phyloP scores from a whole-genome alignment of 805 yeast genomes.

The Schizosaccharomyces cryophilus region DNA sequence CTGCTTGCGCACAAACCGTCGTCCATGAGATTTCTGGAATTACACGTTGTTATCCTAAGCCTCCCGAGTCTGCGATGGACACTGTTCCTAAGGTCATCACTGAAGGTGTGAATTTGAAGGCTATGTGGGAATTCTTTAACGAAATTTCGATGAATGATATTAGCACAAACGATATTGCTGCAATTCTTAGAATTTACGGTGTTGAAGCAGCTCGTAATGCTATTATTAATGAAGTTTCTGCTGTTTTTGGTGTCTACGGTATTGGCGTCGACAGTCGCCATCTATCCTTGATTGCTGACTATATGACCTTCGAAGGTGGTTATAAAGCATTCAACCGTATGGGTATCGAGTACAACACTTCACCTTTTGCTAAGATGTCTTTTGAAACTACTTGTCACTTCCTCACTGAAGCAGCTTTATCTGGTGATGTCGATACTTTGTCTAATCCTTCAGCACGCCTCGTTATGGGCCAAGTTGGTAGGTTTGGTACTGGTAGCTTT shows the following conservation, averaged over 20 bases:
- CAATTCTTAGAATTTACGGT: constrained; percentile 78
- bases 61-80: constrained; percentile 13
- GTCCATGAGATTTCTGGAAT: constrained; percentile 78
- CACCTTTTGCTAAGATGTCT: constrained; percentile 95
- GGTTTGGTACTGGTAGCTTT: constrained; percentile 90
- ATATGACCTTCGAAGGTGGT: constrained; percentile 97
- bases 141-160: constrained; percentile 76
- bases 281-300: constrained; percentile 87
- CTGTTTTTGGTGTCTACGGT: constrained; percentile 90
- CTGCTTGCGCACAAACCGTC: constrained; percentile 66
- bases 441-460: constrained; percentile 83
- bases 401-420: constrained; percentile 84
- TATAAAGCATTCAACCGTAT: constrained; percentile 92
- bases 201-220: constrained; percentile 98
- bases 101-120: constrained; percentile 92
- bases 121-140: constrained; percentile 95
- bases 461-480: constrained; percentile 71
- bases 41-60: constrained; percentile 79
- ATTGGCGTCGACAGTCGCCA: constrained; percentile 81
- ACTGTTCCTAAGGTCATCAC: constrained; percentile 34
- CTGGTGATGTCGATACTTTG: constrained; percentile 67
- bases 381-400: constrained; percentile 96
- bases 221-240: constrained; percentile 81
- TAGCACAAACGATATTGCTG: constrained; percentile 75
- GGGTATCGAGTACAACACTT: constrained; percentile 87